These are phyloP conservation scores for Amanita pseudoporphyria DNA, from an alignment of 768 basidiomycete species.

Conservation along the genomic window DNA sequence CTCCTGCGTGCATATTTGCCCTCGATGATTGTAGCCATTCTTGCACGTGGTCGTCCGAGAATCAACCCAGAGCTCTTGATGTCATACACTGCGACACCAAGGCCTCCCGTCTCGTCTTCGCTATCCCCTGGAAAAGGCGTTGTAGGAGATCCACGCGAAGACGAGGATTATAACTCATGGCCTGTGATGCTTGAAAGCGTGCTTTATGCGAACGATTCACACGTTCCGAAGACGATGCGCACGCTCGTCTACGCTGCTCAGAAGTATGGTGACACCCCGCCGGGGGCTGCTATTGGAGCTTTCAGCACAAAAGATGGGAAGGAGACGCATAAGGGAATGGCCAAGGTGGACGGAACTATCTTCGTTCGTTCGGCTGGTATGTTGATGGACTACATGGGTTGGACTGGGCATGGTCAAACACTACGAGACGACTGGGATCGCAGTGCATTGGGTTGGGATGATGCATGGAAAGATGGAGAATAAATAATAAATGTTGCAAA, in stretches of 20 bases:
- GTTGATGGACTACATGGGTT: slow-evolving; percentile 45
- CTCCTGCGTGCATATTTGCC: slow-evolving; percentile 37
- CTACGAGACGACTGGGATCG: slow-evolving; percentile 40
- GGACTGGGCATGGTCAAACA: slow-evolving; percentile 42
- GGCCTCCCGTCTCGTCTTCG: slow-evolving; percentile 21
- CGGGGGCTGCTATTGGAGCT: slow-evolving; percentile 33
- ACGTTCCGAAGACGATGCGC: slow-evolving; percentile 41
- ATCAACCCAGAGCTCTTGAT: slow-evolving; percentile 39
- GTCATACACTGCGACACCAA: slow-evolving; percentile 32
- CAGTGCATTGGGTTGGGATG: slow-evolving; percentile 52
- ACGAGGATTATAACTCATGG: slow-evolving; percentile 42
- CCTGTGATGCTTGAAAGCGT: slow-evolving; percentile 34
- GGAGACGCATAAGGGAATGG: slow-evolving; percentile 37
- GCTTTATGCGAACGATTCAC: slow-evolving; percentile 42
- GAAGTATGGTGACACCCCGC: slow-evolving; percentile 32
- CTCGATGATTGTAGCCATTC: slow-evolving; percentile 22
- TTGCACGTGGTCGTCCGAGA: slow-evolving; percentile 43
- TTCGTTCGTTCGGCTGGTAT: slow-evolving; percentile 51
- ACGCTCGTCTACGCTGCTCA: slow-evolving; percentile 37
- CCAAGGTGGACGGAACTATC: slow-evolving; percentile 41
- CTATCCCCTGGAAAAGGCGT: slow-evolving; percentile 13
- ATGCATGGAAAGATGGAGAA: slow-evolving; percentile 37
- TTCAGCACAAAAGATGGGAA: slow-evolving; percentile 22
- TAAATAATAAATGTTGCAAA: neutral
- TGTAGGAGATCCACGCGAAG: slow-evolving; percentile 26